phyloP scores from a whole-genome alignment of 164 flowering plant species.

The Umbilicus rupestris region DNA sequence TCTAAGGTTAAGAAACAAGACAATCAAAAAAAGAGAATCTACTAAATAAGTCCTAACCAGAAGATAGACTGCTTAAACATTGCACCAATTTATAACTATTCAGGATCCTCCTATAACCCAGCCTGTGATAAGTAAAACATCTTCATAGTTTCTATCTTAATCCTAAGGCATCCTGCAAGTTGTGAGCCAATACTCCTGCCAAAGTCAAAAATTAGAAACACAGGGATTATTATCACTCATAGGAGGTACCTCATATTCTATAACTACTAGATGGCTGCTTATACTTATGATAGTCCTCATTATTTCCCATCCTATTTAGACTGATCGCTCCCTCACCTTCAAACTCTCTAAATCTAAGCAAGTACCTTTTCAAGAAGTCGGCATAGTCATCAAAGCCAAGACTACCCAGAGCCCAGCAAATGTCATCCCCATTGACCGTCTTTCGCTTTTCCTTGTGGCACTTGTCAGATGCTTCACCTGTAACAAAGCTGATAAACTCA shows the following conservation, averaged over 20 bases:
- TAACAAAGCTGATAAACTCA: constrained; percentile 76
- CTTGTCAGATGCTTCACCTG: constrained; percentile 73
- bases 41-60: too few species aligned
- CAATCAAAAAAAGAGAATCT: too few species aligned
- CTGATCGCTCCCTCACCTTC: constrained; percentile 43
- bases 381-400: constrained; percentile 68
- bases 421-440: constrained; percentile 73
- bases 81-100: background rate
- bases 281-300: background rate
- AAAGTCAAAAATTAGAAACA: background rate
- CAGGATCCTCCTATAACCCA: background rate
- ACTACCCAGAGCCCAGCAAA: constrained; percentile 54
- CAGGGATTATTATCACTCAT: background rate
- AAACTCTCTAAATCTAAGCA: constrained; percentile 45
- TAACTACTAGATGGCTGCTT: background rate
- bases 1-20: too few species aligned
- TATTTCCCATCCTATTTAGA: constrained; percentile 19
- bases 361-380: constrained; percentile 48
- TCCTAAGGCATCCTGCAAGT: background rate
- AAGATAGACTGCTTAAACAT: background rate
- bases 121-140: background rate
- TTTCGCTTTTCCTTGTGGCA: constrained; percentile 70
- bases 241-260: background rate
- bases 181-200: background rate
- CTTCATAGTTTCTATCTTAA: background rate